Evolutionary conservation across 129 eudicot species (phyloP), one percentile per base, ranked within the genome.

Genomic region (Flaveria linearis): DNA sequence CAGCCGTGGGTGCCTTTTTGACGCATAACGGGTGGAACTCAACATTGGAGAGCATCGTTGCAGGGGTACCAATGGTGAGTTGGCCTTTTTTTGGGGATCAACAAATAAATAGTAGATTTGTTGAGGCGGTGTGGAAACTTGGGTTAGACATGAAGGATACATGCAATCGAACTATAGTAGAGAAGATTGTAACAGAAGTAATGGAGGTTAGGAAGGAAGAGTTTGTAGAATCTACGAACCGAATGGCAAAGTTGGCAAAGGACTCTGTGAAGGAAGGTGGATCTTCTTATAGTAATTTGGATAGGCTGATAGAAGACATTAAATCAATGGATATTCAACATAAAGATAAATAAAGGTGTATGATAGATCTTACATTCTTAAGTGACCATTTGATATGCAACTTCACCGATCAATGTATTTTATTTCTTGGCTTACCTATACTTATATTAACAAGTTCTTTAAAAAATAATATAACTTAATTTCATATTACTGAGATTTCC

Each of bases 131-230:
- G 25, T 83, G 83, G 86, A 85, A 72, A 28, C 20, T 87, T 56
- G 96, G 96, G 50, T n/a, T 85, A 41, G 89, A 89, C 61, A 84
- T 89, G 87, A 85, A 87, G 61, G 92, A 85, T 69, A 87, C 78
- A 17, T 85, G 92, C 47, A 84, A 88, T 60, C 68, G 84, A 62
- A 30, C 1, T 1, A 52, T 57, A 15, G 74, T 85, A 23, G 87
- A 83, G 73, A 83, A 20, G 67, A 55, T 78, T 69, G 80, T 88
- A 11, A 77, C 67, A 9, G 84, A 80, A 41, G 69, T 88, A 18
- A 83, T 88, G 87, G 87, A 78, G 6, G 84, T 43, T 20, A 63
- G 79, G 77, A 83, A 61, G 56, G 81, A 69, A 11, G 86, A 85
- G 46, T 84, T 78, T 11, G 50, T 17, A 7, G 42, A 73, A 60